Evolutionary conservation across 306 rosid genomes (phyloP).

Genomic region (Rosa multiflora): DNA sequence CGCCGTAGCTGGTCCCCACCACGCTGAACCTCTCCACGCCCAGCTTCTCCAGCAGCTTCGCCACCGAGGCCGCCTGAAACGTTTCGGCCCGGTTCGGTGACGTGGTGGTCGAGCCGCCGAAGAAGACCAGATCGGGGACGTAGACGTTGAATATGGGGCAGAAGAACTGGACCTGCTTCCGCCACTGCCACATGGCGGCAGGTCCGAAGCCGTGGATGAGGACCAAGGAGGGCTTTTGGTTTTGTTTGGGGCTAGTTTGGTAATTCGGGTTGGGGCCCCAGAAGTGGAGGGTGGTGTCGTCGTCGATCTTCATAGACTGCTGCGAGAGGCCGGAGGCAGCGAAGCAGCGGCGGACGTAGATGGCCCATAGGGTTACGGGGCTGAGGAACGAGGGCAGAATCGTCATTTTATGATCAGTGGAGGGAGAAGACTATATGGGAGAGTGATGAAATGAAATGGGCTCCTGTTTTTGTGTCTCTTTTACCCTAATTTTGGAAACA

Average conservation of each 20-base stretch:
- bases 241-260: neutral
- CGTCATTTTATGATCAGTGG: constrained; percentile 33
- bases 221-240: constrained; percentile 37
- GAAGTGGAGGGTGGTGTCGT: constrained; percentile 57
- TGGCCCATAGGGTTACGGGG: constrained; percentile 42
- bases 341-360: constrained; percentile 75
- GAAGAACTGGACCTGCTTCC: constrained; percentile 67
- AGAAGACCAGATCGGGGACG: constrained; percentile 81
- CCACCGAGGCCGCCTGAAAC: constrained; percentile 70
- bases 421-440: neutral
- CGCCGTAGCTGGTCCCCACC: constrained; percentile 87
- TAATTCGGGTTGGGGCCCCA: constrained; percentile 58
- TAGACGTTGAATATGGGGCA: constrained; percentile 56
- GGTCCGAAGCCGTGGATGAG: constrained; percentile 93
- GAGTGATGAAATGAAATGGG: too few species aligned
- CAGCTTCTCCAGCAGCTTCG: constrained; percentile 50
- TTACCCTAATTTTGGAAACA: neutral
- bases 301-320: constrained; percentile 40
- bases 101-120: constrained; percentile 65
- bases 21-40: constrained; percentile 47
- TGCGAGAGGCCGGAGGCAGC: constrained; percentile 57
- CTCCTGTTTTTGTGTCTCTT: too few species aligned
- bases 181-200: constrained; percentile 81
- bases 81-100: constrained; percentile 52
- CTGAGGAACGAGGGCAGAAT: constrained; percentile 52